Evolutionary conservation across 2,329 filamentous ascomycete species (phyloP), one percentile per base, ranked within the genome.

Genomic region (Lachnellula subtilissima): DNA sequence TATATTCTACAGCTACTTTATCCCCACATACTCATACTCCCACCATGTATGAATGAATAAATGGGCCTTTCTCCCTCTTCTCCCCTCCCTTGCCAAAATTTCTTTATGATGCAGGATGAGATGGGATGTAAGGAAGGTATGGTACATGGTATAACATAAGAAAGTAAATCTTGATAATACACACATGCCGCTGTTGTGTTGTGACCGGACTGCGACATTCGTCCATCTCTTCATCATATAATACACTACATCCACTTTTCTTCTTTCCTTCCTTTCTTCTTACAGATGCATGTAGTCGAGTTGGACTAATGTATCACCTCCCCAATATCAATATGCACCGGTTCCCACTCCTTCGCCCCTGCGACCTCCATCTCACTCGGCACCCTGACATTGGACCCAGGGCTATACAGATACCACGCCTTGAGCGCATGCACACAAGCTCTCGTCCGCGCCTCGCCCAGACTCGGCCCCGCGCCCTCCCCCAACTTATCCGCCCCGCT

Each of bases 351-450:
- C 56, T 66, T 72, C 28, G 66, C 64, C 22, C 67, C 64, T 46
- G 66, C 65, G 39, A 70, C 72, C 56, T 73, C 70, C 60, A 70
- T 76, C 59, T 78, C 77, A 62, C 77, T 81, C 25, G 81, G 80
- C 53, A 81, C 68, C 23, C 77, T 59, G 1, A 54, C 62, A 50
- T 65, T 60, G 23, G 61, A 58, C 12, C 65, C 66, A 1, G 94
- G 93, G 71, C 86, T 92, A 77, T 99, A 99, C 52, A 99, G 78
- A 73, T 99, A 99, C 94, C 94, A 99, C 5, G 87, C 81, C 79
- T 96, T 96, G 69, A 99, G 78, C 17, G 91, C 86, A 61, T 88
- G 86, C 67, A 95, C 92, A 39, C 89, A 85, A 19, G 94, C 94
- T 71, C 89, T 83, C 61, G 83, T 80, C 61, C 90, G 84, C 35